These are phyloP conservation scores for Apiospora phragmitis DNA, from an alignment of 2,329 filamentous ascomycete genomes.

Conservation along the genomic window DNA sequence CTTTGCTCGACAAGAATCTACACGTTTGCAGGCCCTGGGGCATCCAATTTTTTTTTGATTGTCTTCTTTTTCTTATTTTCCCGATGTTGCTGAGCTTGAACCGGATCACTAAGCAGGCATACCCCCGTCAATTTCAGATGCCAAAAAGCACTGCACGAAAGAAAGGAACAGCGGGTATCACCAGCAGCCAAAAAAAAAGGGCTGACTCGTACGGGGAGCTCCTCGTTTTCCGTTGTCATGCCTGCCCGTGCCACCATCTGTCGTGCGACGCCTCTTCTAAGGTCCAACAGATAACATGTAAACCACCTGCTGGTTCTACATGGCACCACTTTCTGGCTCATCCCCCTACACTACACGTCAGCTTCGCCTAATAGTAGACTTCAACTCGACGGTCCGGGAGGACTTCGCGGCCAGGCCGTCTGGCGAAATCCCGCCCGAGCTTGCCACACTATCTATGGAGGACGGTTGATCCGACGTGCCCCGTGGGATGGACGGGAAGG, in stretches of 20 bases:
- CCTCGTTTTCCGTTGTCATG: neutral
- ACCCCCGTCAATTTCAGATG: neutral
- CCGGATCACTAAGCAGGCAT: neutral
- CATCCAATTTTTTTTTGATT: neutral
- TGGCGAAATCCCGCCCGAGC: neutral
- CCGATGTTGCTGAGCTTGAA: neutral
- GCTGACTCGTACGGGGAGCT: conserved; percentile 2
- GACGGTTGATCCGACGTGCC: neutral
- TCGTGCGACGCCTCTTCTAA: neutral
- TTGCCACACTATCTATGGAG: neutral
- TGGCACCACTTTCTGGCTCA: neutral
- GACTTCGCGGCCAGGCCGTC: neutral
- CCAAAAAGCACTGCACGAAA: conserved; percentile 2
- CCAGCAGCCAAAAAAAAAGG: neutral
- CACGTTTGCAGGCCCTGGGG: neutral
- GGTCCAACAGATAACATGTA: neutral
- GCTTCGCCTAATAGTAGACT: neutral
- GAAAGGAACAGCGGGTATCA: neutral
- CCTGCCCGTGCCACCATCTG: neutral
- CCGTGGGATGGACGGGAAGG: neutral
- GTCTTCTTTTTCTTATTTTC: neutral
- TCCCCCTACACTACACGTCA: neutral
- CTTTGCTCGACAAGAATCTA: too few species aligned
- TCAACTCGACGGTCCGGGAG: conserved; percentile 9
- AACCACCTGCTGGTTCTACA: conserved; percentile 9